These are phyloP conservation scores for Pseudozyma thailandica DNA, from an alignment of 1,284 basidiomycete genomes.

Conservation along the genomic window DNA sequence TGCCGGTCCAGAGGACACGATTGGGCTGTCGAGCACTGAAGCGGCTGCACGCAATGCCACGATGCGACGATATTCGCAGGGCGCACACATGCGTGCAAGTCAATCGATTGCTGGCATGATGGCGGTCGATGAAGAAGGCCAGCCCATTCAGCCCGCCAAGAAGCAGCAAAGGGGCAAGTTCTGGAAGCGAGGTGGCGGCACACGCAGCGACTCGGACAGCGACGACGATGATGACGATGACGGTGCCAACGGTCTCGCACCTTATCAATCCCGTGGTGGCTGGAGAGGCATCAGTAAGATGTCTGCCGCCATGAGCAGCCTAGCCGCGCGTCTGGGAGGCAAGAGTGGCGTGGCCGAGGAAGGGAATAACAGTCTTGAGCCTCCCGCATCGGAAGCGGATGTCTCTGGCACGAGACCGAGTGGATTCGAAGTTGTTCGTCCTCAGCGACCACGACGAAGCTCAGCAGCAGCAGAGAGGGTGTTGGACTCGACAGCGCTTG, in stretches of 20 bases:
- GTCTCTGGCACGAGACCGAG: constrained; percentile 20
- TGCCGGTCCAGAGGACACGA: constrained; percentile 12
- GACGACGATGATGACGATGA: constrained; percentile 34
- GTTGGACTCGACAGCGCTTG: constrained; percentile 40
- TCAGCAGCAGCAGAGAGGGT: constrained; percentile 23
- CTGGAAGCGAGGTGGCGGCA: constrained; percentile 32
- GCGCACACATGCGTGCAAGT: constrained; percentile 32
- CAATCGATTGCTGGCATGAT: constrained; percentile 48
- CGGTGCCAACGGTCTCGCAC: constrained; percentile 15
- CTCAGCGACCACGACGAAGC: constrained; percentile 32
- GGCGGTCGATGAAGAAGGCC: constrained; percentile 47
- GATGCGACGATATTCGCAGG: constrained; percentile 35
- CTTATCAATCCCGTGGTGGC: constrained; percentile 33
- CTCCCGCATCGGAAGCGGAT: constrained; percentile 36
- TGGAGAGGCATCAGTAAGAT: constrained; percentile 61
- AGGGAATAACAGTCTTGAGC: constrained; percentile 40
- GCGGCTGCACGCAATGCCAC: constrained; percentile 39
- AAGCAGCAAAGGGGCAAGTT: constrained; percentile 34
- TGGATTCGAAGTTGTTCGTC: constrained; percentile 56
- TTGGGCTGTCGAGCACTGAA: constrained; percentile 34
- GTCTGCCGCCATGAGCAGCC: constrained; percentile 42
- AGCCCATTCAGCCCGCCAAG: constrained; percentile 24
- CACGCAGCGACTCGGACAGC: constrained; percentile 30
- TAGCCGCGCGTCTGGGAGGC: constrained; percentile 29
- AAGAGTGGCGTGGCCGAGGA: constrained; percentile 16